Evolutionary conservation across 345 rosid genomes (phyloP).

Genomic region (Acer negundo): DNA sequence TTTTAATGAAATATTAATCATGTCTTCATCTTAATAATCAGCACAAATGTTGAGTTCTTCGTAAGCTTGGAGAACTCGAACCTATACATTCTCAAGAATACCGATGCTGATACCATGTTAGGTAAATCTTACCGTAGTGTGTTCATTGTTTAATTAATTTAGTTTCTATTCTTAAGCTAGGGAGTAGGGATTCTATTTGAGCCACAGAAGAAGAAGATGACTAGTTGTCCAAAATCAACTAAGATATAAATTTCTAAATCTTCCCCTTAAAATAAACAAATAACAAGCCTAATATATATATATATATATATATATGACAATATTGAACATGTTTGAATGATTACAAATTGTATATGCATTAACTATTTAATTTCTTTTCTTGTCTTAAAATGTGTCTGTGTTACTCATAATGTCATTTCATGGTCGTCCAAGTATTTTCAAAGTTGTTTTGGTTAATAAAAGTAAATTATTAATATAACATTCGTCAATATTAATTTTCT

Average conservation of each 20-base stretch:
- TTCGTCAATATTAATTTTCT: too few relatives aligned
- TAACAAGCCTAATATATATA: background rate
- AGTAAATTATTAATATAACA: too few relatives aligned
- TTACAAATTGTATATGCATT: background rate
- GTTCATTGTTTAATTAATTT: background rate
- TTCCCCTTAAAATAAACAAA: background rate
- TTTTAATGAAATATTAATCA: too few relatives aligned
- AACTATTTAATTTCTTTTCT: background rate
- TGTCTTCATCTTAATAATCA: background rate
- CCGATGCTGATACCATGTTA: too few relatives aligned
- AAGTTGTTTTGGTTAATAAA: background rate
- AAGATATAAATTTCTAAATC: background rate
- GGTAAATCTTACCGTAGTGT: too few relatives aligned
- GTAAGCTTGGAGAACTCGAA: background rate
- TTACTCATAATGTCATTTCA: background rate
- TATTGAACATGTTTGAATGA: background rate
- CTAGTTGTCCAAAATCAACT: background rate
- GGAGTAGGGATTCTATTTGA: background rate
- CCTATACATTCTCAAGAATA: background rate
- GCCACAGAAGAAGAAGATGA: background rate
- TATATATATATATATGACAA: too few relatives aligned
- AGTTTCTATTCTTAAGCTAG: background rate
- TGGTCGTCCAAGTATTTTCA: background rate
- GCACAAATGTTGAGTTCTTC: background rate
- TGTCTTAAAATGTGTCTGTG: background rate